These are phyloP conservation scores for Acacia acuminata DNA, from an alignment of 306 rosid species.

Conservation along the genomic window DNA sequence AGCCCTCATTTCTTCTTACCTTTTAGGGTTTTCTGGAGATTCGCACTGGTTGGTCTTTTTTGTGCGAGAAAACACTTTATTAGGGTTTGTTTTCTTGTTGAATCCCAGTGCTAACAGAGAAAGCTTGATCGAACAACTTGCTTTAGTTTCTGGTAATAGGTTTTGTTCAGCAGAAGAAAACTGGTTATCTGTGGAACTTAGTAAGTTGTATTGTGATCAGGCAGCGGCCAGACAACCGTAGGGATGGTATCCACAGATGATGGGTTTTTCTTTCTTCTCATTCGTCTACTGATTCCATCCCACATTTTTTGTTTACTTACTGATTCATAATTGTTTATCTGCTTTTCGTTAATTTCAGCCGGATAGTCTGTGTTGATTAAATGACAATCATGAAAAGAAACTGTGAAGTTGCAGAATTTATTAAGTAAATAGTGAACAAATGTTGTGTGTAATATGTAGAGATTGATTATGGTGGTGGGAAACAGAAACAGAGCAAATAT, in stretches of 20 bases:
- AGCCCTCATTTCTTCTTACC: conserved; percentile 38
- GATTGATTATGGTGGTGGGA: not conserved
- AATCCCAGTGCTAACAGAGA: conserved; percentile 52
- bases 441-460: not conserved
- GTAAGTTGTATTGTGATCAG: conserved; percentile 29
- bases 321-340: not conserved
- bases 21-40: not conserved
- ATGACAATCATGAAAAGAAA: not conserved
- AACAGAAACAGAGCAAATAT: not conserved
- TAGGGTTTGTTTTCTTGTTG: conserved; percentile 36
- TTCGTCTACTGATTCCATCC: conserved; percentile 75
- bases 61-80: conserved; percentile 28
- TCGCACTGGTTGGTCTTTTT: conserved; percentile 43
- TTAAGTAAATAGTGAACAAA: not conserved
- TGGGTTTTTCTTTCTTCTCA: conserved; percentile 45
- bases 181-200: not conserved
- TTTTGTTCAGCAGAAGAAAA: not conserved
- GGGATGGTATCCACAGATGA: conserved; percentile 83
- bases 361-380: no score
- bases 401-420: not conserved
- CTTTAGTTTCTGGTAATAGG: conserved; percentile 2
- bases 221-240: conserved; percentile 99
- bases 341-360: no score
- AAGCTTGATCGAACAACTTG: conserved; percentile 39
- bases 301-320: conserved; percentile 37